phyloP scores from a whole-genome alignment of 139 green algal genomes.

The Pleodorina starrii region DNA sequence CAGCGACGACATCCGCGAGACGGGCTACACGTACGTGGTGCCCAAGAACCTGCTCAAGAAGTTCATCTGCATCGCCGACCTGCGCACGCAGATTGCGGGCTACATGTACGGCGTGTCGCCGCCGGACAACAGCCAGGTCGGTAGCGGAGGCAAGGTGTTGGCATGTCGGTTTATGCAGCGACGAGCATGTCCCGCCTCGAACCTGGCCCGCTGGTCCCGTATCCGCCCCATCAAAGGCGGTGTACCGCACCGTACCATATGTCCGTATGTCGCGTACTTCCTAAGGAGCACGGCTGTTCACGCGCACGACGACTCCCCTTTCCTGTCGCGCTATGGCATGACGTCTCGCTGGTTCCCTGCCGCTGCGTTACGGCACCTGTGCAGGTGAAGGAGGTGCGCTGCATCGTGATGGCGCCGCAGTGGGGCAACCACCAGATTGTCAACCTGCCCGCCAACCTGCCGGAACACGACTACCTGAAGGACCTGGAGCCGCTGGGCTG shows the following conservation, averaged over 20 bases:
- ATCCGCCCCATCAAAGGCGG: too few species aligned
- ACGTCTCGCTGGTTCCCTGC: too few species aligned
- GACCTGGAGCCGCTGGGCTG: conserved; percentile 99
- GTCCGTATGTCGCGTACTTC: too few species aligned
- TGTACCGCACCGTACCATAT: too few species aligned
- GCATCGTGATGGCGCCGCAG: conserved; percentile 97
- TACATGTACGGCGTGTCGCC: conserved; percentile 96
- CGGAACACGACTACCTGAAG: conserved; percentile 96
- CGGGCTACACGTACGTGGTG: conserved; percentile 98
- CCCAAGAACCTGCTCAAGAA: conserved; percentile 99
- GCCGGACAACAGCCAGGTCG: conserved; percentile 96
- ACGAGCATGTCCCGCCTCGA: too few species aligned
- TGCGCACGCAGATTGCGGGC: conserved; percentile 95
- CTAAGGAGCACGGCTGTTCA: too few species aligned
- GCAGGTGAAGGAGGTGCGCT: conserved; percentile 97
- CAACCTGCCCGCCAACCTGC: conserved; percentile 88
- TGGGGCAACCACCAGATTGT: conserved; percentile 97
- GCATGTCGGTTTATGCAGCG: too few species aligned
- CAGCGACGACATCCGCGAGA: conserved; percentile 94
- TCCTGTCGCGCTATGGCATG: too few species aligned
- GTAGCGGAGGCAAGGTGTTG: too few species aligned
- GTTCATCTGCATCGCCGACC: conserved; percentile 98
- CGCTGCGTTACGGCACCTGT: too few species aligned
- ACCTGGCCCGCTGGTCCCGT: too few species aligned
- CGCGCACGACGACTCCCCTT: too few species aligned